A percentile compares a stretch with the other conserved stretches of the same genome.
Evolutionary conservation across 2,329 filamentous ascomycete genomes (phyloP).

Genomic region (Davidsoniella eucalypti): DNA sequence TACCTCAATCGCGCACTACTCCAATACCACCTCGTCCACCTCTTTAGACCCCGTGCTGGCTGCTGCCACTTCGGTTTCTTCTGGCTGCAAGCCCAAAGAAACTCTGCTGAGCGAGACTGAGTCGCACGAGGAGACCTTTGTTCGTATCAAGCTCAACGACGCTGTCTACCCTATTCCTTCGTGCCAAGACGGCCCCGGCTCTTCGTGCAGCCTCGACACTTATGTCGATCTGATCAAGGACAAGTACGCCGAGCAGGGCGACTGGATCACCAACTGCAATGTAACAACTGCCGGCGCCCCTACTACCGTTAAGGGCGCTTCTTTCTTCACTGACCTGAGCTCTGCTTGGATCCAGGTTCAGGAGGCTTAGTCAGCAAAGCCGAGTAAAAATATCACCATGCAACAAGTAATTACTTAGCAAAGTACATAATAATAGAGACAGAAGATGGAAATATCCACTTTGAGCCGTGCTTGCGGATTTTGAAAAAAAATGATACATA

Average conservation of each 20-base stretch:
- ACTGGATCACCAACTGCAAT: slow-evolving; percentile 32
- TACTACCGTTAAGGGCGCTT: slow-evolving; percentile 27
- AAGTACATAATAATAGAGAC: not conserved
- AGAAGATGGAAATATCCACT: not conserved
- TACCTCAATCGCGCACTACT: slow-evolving; percentile 2
- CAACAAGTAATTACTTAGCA: not conserved
- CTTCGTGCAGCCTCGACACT: slow-evolving; percentile 30
- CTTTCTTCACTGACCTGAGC: slow-evolving; percentile 31
- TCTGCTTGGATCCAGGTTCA: slow-evolving; percentile 21
- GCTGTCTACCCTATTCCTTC: slow-evolving; percentile 41
- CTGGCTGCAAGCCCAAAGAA: slow-evolving; percentile 8
- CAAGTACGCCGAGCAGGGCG: slow-evolving; percentile 31
- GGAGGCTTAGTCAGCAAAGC: not conserved
- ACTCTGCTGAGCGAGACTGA: slow-evolving; percentile 5
- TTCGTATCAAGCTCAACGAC: slow-evolving; percentile 46
- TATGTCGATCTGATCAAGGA: slow-evolving; percentile 28
- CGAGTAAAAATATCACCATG: not conserved
- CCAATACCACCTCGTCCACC: slow-evolving; percentile 7
- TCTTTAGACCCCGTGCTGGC: slow-evolving; percentile 4
- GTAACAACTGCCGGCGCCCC: slow-evolving; percentile 26
- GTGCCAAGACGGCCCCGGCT: slow-evolving; percentile 39
- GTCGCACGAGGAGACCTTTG: slow-evolving; percentile 24
- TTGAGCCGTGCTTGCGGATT: no score
- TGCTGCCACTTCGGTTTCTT: slow-evolving; percentile 7
- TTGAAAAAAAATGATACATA: no score